Base-by-base conservation (phyloP, 495 filamentous ascomycete species). In the Glarea lozoyensis region DNA sequence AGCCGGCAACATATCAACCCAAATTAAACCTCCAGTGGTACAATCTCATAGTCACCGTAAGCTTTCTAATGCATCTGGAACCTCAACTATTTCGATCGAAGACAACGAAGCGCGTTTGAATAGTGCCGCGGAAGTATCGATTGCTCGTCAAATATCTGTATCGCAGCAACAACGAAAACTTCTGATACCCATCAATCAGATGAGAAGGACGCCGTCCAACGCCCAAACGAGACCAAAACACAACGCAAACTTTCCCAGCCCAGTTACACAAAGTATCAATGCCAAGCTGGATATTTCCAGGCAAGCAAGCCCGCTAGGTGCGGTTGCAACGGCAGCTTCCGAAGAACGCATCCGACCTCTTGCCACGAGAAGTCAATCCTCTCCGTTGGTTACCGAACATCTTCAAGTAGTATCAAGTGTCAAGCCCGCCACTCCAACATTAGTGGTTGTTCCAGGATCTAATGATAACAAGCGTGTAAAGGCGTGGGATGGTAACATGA, bases 111-210 rank as follows among this genome's bases (percentile, higher is more conserved):
- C 56, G 11, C 57, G 54, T 4, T 49, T 71, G 6, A 65, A 64
- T 42, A 56, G 61, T 6, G 62, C 72, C 16, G 72, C 74, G 5
- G 72, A 80, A 50, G 60, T 75, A 35, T 75, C 70, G 13, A 76
- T 80, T 45, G 74, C 76, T 2, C 56, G 76, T 9, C 72, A 78
- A 52, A 75, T 80, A 48, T 73, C 68, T 27, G 64, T 80, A 17
- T 77, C 75, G 22, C 53, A 70, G 25, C 66, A 72, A 52, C 75
- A 78, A 59, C 60, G 67, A 1, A 62, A 66, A 52, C 46, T 78
- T 35, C 56, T 79, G 6, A 34, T 54, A 10, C 54, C 54, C 18
- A 51, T 51, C 20, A 51, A 48, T 2, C 24, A 37, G 32, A 15
- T 12, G 5, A 45, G 29, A 18, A n/a, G n/a, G n/a, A 31, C 13